A percentile compares a stretch with the other conserved stretches of the same genome.
Conservation (phyloP, 441 rosid species). For the Arabidopsis lyrata region DNA sequence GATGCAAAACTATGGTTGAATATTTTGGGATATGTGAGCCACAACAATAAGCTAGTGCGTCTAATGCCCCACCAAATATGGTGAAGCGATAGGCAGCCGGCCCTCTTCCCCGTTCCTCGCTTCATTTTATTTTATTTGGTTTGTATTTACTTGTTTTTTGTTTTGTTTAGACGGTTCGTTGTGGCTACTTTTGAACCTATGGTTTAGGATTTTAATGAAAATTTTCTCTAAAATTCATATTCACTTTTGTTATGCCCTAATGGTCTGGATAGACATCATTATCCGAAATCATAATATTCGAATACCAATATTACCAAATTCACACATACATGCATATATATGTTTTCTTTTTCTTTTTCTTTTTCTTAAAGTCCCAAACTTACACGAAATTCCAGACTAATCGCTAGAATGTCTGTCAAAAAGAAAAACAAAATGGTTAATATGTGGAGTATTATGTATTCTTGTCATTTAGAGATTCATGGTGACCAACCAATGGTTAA, state of each 20-base stretch:
- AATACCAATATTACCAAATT: background rate
- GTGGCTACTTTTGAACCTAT: conserved; percentile 30
- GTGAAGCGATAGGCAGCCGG: conserved; percentile 33
- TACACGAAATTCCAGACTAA: too few species aligned
- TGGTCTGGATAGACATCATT: conserved; percentile 18
- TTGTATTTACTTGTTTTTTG: background rate
- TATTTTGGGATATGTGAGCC: conserved; percentile 19
- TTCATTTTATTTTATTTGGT: background rate
- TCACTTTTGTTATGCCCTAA: background rate
- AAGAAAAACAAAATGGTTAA: too few species aligned
- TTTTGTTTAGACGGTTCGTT: conserved; percentile 13
- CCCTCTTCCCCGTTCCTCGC: conserved; percentile 36
- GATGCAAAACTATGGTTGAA: conserved; percentile 8
- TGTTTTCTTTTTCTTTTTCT: too few species aligned
- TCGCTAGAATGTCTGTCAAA: too few species aligned
- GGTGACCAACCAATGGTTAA: too few species aligned
- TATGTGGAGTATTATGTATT: too few species aligned
- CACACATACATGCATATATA: too few species aligned
- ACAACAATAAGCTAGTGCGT: conserved; percentile 31
- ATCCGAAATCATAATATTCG: background rate
- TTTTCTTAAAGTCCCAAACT: too few species aligned
- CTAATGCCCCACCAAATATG: conserved; percentile 40
- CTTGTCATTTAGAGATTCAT: too few species aligned
- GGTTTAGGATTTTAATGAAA: conserved; percentile 4
- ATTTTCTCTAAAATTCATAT: conserved; percentile 1